Conservation (phyloP, 345 rosid species). For the Eucalyptus pauciflora region DNA sequence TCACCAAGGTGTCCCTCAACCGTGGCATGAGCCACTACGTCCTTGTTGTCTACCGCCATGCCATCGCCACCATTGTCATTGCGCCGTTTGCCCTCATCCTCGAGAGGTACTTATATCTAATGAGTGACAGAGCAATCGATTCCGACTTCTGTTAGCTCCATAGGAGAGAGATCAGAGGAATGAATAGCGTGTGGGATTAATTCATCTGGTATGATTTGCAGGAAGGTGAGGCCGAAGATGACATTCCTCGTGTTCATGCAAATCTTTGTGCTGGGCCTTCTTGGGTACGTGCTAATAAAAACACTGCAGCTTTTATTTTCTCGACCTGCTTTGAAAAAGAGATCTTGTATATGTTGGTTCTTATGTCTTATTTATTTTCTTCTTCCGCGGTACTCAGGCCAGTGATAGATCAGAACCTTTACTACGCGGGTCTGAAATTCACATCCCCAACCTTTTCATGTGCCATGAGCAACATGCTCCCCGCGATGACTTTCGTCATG, state of each 20-base stretch:
- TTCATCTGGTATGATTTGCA: neutral
- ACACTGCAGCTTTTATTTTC: neutral
- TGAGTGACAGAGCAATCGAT: neutral
- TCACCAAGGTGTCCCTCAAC: conserved; percentile 76
- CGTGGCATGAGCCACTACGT: conserved; percentile 70
- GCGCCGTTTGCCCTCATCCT: conserved; percentile 54
- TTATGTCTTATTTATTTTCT: neutral
- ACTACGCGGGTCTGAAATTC: conserved; percentile 75
- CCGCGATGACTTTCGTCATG: conserved; percentile 75
- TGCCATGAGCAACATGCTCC: conserved; percentile 89
- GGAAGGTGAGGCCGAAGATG: conserved; percentile 75
- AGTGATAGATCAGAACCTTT: conserved; percentile 91
- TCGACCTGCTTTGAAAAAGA: neutral
- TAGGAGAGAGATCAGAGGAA: neutral
- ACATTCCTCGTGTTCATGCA: conserved; percentile 71
- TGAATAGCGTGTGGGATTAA: neutral
- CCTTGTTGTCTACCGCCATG: conserved; percentile 64
- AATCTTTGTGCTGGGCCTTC: conserved; percentile 73
- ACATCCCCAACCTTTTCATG: conserved; percentile 88
- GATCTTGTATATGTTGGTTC: neutral
- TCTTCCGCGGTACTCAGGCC: conserved; percentile 30
- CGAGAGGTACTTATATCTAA: conserved; percentile 28
- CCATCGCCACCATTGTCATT: conserved; percentile 49
- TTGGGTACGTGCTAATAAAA: conserved; percentile 42
- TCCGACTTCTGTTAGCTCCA: neutral